phyloP scores from a whole-genome alignment of 2,329 filamentous ascomycete species.

The Plectosphaerella sp. region DNA sequence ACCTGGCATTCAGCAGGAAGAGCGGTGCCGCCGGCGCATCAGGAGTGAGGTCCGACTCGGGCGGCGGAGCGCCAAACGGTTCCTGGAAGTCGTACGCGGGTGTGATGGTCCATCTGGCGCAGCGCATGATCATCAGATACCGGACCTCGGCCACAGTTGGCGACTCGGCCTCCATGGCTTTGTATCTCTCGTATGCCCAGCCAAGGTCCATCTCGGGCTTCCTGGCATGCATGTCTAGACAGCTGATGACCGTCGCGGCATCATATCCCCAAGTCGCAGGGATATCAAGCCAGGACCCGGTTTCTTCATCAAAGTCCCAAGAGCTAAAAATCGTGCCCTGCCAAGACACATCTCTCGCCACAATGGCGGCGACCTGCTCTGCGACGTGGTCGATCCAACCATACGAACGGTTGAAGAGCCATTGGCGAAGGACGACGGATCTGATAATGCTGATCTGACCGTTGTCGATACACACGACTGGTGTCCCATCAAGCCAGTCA shows the following conservation, averaged over 20 bases:
- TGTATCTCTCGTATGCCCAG: slow-evolving; percentile 43
- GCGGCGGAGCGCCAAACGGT: slow-evolving; percentile 23
- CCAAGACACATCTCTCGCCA: too few relatives aligned
- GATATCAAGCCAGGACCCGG: slow-evolving; percentile 14
- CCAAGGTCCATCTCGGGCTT: slow-evolving; percentile 19
- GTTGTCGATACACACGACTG: slow-evolving; percentile 13
- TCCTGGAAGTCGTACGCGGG: slow-evolving; percentile 34
- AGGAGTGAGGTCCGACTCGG: slow-evolving; percentile 14
- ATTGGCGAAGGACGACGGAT: too few relatives aligned
- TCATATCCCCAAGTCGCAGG: slow-evolving; percentile 11
- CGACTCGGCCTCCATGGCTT: slow-evolving; percentile 19
- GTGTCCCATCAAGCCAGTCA: slow-evolving; percentile 19
- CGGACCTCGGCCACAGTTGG: slow-evolving; percentile 25
- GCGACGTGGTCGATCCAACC: too few relatives aligned
- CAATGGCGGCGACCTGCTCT: too few relatives aligned
- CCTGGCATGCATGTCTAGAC: neutral
- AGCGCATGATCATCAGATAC: slow-evolving; percentile 31
- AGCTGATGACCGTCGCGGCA: neutral
- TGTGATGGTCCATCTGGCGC: slow-evolving; percentile 30
- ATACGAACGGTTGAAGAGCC: too few relatives aligned
- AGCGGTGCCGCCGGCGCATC: slow-evolving; percentile 34
- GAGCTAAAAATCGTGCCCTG: too few relatives aligned
- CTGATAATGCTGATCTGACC: too few relatives aligned
- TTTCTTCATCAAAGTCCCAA: too few relatives aligned
- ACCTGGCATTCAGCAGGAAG: slow-evolving; percentile 34